These are phyloP conservation scores for Sporobolomyces roseus DNA, from an alignment of 768 basidiomycete genomes.

Conservation along the genomic window DNA sequence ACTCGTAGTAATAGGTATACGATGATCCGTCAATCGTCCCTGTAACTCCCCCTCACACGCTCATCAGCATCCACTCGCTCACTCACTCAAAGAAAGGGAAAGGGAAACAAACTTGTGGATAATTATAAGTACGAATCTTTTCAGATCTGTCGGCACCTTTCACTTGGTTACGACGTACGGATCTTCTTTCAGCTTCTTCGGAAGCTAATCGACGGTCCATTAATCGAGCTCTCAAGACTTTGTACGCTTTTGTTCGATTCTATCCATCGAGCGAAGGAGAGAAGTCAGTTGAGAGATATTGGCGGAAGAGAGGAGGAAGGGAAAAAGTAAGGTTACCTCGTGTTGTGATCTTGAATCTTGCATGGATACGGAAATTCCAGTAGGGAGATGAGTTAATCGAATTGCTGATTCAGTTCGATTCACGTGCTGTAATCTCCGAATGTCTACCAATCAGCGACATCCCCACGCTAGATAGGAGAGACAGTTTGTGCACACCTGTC, in stretches of 20 bases:
- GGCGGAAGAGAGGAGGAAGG: neutral
- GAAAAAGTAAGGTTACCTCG: constrained; percentile 56
- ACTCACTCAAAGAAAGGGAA: neutral
- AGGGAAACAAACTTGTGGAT: constrained; percentile 61
- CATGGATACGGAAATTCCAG: constrained; percentile 93
- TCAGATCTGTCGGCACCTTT: constrained; percentile 81
- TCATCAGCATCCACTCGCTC: neutral
- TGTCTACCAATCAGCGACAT: too few relatives aligned
- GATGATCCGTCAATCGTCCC: constrained; percentile 91
- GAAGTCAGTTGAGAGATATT: neutral
- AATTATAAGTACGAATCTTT: constrained; percentile 95
- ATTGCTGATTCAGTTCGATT: constrained; percentile 99
- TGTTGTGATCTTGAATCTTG: constrained; percentile 97
- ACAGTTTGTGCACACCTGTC: constrained; percentile 60
- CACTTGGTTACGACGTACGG: constrained; percentile 67
- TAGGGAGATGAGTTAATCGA: constrained; percentile 83
- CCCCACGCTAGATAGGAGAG: neutral
- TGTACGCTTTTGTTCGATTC: constrained; percentile 91
- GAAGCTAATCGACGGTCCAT: constrained; percentile 71
- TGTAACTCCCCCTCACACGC: constrained; percentile 45
- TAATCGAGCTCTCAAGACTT: constrained; percentile 77
- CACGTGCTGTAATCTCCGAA: constrained; percentile 64
- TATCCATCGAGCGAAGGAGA: constrained; percentile 47
- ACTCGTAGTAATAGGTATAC: constrained; percentile 67
- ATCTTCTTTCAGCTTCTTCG: constrained; percentile 68